Evolutionary conservation across 2,329 filamentous ascomycete genomes (phyloP), one percentile per base, ranked within the genome.

Genomic region (Macrophomina tecta): DNA sequence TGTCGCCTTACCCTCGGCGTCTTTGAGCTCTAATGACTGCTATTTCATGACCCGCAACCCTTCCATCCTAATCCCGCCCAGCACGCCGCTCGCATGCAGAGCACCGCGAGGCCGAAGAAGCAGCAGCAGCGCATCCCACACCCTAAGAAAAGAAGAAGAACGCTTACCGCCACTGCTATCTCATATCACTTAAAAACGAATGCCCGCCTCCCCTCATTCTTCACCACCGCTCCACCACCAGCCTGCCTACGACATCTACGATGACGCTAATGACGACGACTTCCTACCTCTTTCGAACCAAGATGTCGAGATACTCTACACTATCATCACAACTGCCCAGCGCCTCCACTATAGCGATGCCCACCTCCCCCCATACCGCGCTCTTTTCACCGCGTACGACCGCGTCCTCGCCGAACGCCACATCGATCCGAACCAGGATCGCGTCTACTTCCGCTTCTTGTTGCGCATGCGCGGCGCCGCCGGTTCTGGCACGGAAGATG

Each of bases 321-420:
- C 90, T 67, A 91, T 97, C 73, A 89, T 96, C 73, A 82, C 84
- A 68, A 84, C 86, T 72, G 93, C 92, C 51, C 88, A 94, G 79
- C 82, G 86, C 48, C 84, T 91, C 36, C 83, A 87, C 1, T 86
- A 86, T 65, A n/a, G 36, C 23, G 38, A n/a, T 5, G 83, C 91
- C 3, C 92, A 90, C 66, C 89, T 58, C 2, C 83, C 91, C 28
- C 89, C 91, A 3, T 92, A 90, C 67, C 89, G 89, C 74, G 92
- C 92, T 9, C 85, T 97, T 18, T 96, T 96, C 79, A 85, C 86
- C 64, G 92, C 92, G 36, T 96, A 96, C 75, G 90, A 95, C 74
- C 84, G 87, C 66, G 84, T 94, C 49, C 85, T 97, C n/a, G 87
- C 86, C 5, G 83, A 88, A 70, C 83, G 91, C 81, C 90, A 88